Evolutionary conservation across 2,329 filamentous ascomycete genomes (phyloP).

Genomic region (Cordyceps fumosorosea): DNA sequence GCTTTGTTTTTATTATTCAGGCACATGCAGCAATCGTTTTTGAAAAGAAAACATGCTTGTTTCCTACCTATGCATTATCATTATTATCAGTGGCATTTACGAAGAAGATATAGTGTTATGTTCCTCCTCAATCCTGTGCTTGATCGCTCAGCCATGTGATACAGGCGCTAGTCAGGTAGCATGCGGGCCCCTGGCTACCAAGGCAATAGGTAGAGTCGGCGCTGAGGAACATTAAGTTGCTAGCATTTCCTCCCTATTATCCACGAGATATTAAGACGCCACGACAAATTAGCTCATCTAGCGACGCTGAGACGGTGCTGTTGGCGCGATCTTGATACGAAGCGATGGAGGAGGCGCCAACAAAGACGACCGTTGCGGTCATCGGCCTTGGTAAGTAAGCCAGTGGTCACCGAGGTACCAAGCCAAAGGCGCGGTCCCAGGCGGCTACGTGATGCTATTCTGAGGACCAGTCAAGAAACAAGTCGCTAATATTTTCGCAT

Average conservation of each 20-base stretch:
- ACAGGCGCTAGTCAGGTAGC: conserved; percentile 14
- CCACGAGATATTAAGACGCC: neutral
- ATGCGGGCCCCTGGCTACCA: neutral
- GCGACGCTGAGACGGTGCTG: neutral
- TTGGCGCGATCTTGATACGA: neutral
- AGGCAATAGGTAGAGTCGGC: neutral
- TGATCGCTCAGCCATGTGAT: no score
- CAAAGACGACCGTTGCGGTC: conserved; percentile 3
- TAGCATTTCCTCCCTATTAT: neutral
- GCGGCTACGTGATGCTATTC: neutral
- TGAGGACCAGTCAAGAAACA: neutral
- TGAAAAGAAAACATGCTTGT: no score
- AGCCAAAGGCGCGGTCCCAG: no score
- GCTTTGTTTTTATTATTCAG: no score
- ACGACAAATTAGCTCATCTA: neutral
- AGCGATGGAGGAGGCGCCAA: neutral
- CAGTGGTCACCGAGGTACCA: no score
- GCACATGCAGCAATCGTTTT: no score
- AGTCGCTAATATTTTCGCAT: neutral
- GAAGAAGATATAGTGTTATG: no score
- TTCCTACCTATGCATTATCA: no score
- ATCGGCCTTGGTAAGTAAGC: conserved; percentile 4
- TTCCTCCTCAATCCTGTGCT: no score
- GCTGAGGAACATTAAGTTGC: neutral
- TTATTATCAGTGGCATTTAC: no score